These are phyloP conservation scores for Glarea lozoyensis DNA, from an alignment of 495 filamentous ascomycete species.

Conservation along the genomic window DNA sequence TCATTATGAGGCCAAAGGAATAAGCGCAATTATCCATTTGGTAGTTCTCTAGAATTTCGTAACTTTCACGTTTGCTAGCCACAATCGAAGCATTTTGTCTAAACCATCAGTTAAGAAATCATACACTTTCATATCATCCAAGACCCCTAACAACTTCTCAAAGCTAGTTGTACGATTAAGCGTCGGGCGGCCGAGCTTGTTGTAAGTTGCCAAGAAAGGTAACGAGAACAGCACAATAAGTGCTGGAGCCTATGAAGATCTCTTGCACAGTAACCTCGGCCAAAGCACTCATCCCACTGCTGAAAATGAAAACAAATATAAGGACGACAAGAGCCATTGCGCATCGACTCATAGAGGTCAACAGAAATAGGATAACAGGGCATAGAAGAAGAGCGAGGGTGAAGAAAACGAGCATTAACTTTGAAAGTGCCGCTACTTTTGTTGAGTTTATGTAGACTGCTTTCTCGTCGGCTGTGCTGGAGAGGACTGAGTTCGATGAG, in stretches of 20 bases:
- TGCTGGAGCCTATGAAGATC: constrained; percentile 6
- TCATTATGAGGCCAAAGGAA: no score
- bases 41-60: no score
- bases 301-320: constrained; percentile 3
- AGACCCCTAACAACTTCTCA: no score
- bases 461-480: no score
- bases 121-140: no score
- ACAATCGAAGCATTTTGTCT: no score
- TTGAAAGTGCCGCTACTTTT: constrained; percentile 3
- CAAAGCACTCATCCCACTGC: background rate
- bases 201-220: constrained; percentile 10
- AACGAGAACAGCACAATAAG: constrained; percentile 12
- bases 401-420: constrained; percentile 8
- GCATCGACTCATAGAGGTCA: constrained; percentile 8
- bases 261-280: constrained; percentile 1
- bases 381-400: constrained; percentile 4
- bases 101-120: no score
- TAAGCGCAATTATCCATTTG: no score
- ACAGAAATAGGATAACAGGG: constrained; percentile 10
- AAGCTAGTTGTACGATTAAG: no score
- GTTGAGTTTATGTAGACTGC: background rate
- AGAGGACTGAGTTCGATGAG: no score
- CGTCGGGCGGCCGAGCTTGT: no score
- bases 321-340: constrained; percentile 10
- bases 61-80: no score